phyloP scores from a whole-genome alignment of 2,329 filamentous ascomycete species.

The Lachnellula willkommii region DNA sequence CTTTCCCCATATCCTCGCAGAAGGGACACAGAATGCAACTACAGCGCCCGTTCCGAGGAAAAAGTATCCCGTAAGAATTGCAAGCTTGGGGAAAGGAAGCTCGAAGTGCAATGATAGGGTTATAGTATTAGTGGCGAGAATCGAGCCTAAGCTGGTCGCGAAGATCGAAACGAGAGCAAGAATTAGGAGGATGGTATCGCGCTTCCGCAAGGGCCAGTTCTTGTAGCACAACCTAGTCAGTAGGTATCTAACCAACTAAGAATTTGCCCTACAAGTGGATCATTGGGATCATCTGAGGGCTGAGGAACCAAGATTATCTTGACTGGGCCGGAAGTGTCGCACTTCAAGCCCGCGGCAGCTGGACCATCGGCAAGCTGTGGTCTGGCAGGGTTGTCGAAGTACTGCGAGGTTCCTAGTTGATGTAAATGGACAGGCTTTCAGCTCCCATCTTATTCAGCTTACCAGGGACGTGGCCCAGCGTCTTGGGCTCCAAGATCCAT shows the following conservation, averaged over 20 bases:
- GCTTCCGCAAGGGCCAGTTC: constrained; percentile 83
- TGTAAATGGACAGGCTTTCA: neutral
- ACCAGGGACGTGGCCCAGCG: constrained; percentile 70
- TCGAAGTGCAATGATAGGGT: constrained; percentile 64
- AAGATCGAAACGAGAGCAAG: constrained; percentile 79
- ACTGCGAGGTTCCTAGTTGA: constrained; percentile 52
- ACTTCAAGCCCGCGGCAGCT: constrained; percentile 56
- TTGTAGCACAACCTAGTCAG: constrained; percentile 35
- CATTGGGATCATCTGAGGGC: constrained; percentile 84
- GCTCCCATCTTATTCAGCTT: constrained; percentile 11
- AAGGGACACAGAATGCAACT: constrained; percentile 81
- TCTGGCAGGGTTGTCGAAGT: constrained; percentile 55
- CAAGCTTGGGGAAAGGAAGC: constrained; percentile 66
- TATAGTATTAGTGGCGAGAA: constrained; percentile 83
- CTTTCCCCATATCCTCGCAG: constrained; percentile 87
- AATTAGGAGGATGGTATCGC: constrained; percentile 72
- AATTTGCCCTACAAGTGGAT: constrained; percentile 59
- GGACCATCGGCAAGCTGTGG: constrained; percentile 36
- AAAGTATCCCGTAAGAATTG: constrained; percentile 81
- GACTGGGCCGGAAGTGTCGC: constrained; percentile 59
- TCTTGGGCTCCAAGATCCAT: constrained; percentile 65
- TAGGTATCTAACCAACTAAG: constrained; percentile 8
- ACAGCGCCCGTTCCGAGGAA: constrained; percentile 76
- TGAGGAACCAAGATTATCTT: constrained; percentile 84
- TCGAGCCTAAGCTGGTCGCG: constrained; percentile 75